These are phyloP conservation scores for Scolecobasidium constrictum DNA, from an alignment of 2,329 filamentous ascomycete genomes.

Conservation along the genomic window DNA sequence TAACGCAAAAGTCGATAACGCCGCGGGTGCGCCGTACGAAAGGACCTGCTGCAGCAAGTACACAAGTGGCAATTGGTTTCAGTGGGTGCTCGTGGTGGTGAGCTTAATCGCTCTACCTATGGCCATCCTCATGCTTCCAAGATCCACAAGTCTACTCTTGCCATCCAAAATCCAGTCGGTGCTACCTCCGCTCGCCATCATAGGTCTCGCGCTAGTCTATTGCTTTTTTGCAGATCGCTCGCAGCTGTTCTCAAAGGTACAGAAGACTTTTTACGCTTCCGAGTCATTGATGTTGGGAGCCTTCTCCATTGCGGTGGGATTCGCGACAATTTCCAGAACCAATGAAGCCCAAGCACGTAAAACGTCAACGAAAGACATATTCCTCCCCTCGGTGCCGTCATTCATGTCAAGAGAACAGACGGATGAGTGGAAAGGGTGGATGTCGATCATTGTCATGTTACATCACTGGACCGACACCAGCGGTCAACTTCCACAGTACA, in stretches of 20 bases:
- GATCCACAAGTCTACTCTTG: background rate
- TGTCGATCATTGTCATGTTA: constrained; percentile 41
- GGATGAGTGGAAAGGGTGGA: constrained; percentile 52
- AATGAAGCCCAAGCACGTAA: background rate
- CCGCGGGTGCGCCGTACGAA: constrained; percentile 32
- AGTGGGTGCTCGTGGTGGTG: constrained; percentile 4
- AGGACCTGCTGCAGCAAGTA: constrained; percentile 44
- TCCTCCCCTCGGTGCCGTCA: background rate
- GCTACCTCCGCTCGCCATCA: constrained; percentile 10
- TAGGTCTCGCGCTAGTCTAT: constrained; percentile 24
- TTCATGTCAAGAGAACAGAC: constrained; percentile 43
- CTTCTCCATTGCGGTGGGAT: constrained; percentile 2
- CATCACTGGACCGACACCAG: constrained; percentile 46
- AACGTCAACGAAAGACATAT: background rate
- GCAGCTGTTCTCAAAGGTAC: constrained; percentile 8
- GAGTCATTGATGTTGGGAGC: constrained; percentile 4
- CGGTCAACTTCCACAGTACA: constrained; percentile 15
- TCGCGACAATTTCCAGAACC: constrained; percentile 2
- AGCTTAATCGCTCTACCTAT: background rate
- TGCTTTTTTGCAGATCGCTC: constrained; percentile 46
- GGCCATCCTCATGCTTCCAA: background rate
- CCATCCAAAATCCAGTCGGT: background rate
- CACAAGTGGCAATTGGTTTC: constrained; percentile 8
- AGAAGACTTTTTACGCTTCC: constrained; percentile 1
- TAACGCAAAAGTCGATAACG: constrained; percentile 32